Base-by-base conservation (phyloP, 164 flowering plant species). In the Protea cynaroides region DNA sequence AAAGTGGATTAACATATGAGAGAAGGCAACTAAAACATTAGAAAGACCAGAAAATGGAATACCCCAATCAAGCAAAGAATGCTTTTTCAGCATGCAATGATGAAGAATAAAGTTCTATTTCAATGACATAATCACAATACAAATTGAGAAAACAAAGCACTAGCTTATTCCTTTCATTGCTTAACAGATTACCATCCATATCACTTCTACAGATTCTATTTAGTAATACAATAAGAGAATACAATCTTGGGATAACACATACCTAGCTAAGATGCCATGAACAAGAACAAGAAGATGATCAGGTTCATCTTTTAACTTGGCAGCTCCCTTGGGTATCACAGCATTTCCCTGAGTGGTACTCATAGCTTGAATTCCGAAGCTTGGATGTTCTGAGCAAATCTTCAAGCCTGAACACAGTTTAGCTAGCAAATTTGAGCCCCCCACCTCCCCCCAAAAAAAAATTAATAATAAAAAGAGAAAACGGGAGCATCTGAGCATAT, bases 271-370 rank as follows among this genome's bases (percentile, higher is more conserved):
- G 73, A 91, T 86, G 58, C 98, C 98, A 76, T 94, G 98, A 68
- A 90, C 97, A 72, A 94, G 95, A 65, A 94, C 97, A 76, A 94
- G 92, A 63, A 94, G 95, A 80, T 94, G 98, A 78, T 90, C 98
- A 21, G 97, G 97, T 54, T 78, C 84, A 70, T 78, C 70, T 60
- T 76, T 77, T 23, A 55, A 66, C 69, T 72, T 72, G 34, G 23
- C 51, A 64, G 63, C 29, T 43, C 73, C 68, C 51, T 59, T 71
- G 37, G 84, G 74, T 19, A 84, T 72, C 49, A 72, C 64, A 75
- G 74, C 56, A 69, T 71, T 80, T 62, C 87, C 86, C 19, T 72
- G 70, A 67, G 77, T 77, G 19, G 80, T 70, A 67, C 75, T 71
- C 96, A 89, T 89, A 46, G 84, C 84, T 73, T 80, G 82, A 61